Evolutionary conservation across 1,284 basidiomycete genomes (phyloP), one percentile per base, ranked within the genome.

Genomic region (Golubevia pallescens): DNA sequence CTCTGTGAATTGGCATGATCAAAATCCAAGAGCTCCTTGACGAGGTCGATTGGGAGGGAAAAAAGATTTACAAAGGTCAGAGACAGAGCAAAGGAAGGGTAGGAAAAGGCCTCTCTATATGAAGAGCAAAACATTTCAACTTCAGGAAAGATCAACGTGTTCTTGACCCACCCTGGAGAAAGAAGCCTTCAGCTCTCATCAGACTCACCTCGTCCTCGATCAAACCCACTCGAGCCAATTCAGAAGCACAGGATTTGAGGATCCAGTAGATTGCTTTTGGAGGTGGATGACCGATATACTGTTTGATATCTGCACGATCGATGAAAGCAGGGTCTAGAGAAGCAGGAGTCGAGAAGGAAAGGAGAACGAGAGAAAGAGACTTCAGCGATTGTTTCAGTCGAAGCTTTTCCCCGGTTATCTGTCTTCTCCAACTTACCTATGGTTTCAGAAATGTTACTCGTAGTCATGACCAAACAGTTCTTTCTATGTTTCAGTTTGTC

Each of bases 391-490:
- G 28, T 20, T 6, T 32, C 5, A n/a, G 23, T 57, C 42, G 19
- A 58, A n/a, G 19, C 3, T 10, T 4, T 38, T 10, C 5, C 67
- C 57, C 16, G 20, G 34, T 42, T 14, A 20, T 58, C 51, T 16
- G 19, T 34, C 32, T 19, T 5, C 24, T 1, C 3, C 0, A 51
- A 78, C 89, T 62, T 74, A 94, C 94, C 95, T 69, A 99, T 99
- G 0, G 95, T 93, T 76, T 94, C 93, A 0, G 92, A 91, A 4
- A 99, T 89, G 85, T 99, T 99, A 66, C 94, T 97, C 0, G 97
- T 99, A 0, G 97, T 93, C 91, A 99, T 93, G 34, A 99, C 92
- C 13, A 99, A 88, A 1, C 95, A 94, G 80, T 99, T 99, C 86
- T 93, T 95, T 69, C 91, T 90, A 70, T 93, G 91, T 85, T 93